A percentile compares a stretch with the other conserved stretches of the same genome.
Evolutionary conservation across 371 early-diverging fungal species (phyloP).

Genomic region (Mucor irregularis): DNA sequence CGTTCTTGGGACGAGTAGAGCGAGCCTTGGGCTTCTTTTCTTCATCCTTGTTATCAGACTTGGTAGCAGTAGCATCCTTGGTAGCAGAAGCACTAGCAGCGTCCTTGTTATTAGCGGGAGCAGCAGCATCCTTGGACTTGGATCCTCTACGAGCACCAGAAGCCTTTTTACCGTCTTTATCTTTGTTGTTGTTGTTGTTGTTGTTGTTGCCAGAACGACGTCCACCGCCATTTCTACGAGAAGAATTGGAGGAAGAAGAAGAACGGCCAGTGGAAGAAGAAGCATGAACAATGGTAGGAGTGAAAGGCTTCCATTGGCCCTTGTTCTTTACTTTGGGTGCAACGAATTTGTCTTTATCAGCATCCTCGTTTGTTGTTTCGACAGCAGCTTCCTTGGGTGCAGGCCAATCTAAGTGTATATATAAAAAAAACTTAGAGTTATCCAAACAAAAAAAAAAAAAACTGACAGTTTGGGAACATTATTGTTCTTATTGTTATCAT

Average conservation of each 20-base stretch:
- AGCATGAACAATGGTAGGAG: conserved; percentile 64
- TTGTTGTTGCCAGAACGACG: conserved; percentile 18
- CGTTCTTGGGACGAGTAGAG: conserved; percentile 12
- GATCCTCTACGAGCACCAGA: conserved; percentile 13
- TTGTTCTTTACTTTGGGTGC: conserved; percentile 51
- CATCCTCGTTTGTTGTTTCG: conserved; percentile 37
- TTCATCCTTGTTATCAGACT: conserved; percentile 19
- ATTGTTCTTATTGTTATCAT: too few species aligned
- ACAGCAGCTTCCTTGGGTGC: conserved; percentile 45
- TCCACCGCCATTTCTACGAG: conserved; percentile 16
- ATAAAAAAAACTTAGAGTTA: neutral
- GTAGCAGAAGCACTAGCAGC: neutral
- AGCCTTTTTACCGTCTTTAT: neutral
- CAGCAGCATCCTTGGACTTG: conserved; percentile 14
- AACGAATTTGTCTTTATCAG: conserved; percentile 38
- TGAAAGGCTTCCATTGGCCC: conserved; percentile 62
- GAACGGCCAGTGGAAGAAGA: conserved; percentile 49
- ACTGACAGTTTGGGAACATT: neutral
- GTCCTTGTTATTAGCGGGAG: neutral
- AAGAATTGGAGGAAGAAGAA: conserved; percentile 38
- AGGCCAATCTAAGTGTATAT: conserved; percentile 37
- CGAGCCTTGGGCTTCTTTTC: conserved; percentile 23
- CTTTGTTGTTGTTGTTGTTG: neutral
- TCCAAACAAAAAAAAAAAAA: neutral
- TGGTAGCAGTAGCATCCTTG: neutral